Evolutionary conservation across 768 basidiomycete species (phyloP), one percentile per base, ranked within the genome.

Genomic region (Lactarius quietus): DNA sequence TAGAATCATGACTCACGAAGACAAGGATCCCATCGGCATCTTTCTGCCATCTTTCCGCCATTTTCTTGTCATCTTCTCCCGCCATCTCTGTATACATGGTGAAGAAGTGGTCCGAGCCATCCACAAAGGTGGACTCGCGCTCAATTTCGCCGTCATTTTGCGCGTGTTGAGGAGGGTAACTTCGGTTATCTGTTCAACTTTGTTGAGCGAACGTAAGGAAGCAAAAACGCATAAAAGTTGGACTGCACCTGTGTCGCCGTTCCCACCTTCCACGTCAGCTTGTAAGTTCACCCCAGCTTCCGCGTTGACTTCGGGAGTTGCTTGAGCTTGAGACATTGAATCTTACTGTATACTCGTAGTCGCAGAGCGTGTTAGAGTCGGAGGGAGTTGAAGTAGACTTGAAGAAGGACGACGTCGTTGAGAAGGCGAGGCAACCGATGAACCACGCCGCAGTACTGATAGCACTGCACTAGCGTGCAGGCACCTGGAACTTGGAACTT

Each of bases 31-130:
- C 29, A 8, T 20, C 48, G 3, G 59, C 48, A 35, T 60, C 23
- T 17, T 0, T n/a, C 6, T 18, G 18, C 59, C 59, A 60, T 23
- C 35, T 28, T 23, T 60, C 59, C 0, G 48, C 48, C 29, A 38
- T 36, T 12, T 51, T 35, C 6, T 36, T 35, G 26, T 60, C 48
- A 28, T 48, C 8, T 26, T 48, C 45, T 15, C 12, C 33, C 6
- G 59, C 59, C 45, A 26, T 14, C 20, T 60, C n/a, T 5, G 17
- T 20, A 52, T 60, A 60, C 59, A 60, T 36, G n/a, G 31, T 17
- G 23, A 60, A 52, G 43, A 60, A 33, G 6, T 12, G 35, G 4
- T 6, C 59, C 8, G 59, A 60, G 1, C 48, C 33, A 23, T 39
- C 51, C 7, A 29, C 26, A 8, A 53, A 29, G 36, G 3, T 36